Conservation (phyloP, 257 asterid species). For the Gentiana straminea region DNA sequence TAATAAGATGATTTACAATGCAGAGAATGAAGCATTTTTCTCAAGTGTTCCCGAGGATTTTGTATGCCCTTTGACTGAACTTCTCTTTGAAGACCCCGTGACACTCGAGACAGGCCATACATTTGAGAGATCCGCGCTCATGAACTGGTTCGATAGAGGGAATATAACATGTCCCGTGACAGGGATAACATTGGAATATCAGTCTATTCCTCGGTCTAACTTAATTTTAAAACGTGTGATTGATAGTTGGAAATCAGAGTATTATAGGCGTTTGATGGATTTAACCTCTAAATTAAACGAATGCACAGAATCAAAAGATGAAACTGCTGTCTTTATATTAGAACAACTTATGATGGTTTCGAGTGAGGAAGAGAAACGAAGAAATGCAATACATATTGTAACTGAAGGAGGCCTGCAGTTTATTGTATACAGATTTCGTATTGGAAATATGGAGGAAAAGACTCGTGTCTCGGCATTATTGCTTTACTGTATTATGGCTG, state of each 20-base stretch:
- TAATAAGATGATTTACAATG: constrained; percentile 8
- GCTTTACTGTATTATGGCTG: constrained; percentile 43
- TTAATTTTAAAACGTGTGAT: constrained; percentile 55
- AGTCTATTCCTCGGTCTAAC: constrained; percentile 45
- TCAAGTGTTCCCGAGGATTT: constrained; percentile 48
- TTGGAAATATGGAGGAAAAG: constrained; percentile 36
- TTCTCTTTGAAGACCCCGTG: constrained; percentile 57
- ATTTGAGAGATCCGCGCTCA: constrained; percentile 52
- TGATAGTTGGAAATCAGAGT: constrained; percentile 48
- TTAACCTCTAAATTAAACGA: constrained; percentile 22
- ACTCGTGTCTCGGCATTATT: constrained; percentile 27
- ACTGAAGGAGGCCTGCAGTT: constrained; percentile 54
- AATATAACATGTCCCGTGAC: constrained; percentile 54
- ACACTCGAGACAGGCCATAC: constrained; percentile 80
- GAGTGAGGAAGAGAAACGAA: constrained; percentile 34
- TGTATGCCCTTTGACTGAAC: constrained; percentile 53
- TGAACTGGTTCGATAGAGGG: constrained; percentile 46
- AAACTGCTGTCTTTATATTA: constrained; percentile 24
- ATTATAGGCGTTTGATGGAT: constrained; percentile 26
- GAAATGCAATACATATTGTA: constrained; percentile 29
- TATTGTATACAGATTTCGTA: constrained; percentile 33
- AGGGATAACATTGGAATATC: constrained; percentile 31
- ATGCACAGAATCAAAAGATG: constrained; percentile 17
- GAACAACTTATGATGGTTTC: constrained; percentile 37
- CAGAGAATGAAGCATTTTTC: constrained; percentile 21